Evolutionary conservation across 495 filamentous ascomycete species (phyloP), one percentile per base, ranked within the genome.

Genomic region (Bathelium albidoporum): DNA sequence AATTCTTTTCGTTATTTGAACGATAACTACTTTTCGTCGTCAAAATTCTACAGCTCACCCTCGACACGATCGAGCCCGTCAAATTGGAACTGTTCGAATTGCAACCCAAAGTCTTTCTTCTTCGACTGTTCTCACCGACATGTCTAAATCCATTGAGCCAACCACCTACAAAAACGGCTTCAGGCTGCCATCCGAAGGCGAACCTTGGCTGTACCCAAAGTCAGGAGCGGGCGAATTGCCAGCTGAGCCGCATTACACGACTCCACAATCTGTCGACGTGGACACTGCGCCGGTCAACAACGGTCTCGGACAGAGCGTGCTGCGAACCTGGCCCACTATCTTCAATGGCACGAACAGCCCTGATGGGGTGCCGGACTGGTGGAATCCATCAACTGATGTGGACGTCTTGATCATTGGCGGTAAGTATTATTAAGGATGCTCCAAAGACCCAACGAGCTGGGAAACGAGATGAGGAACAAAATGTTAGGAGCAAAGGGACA

Each of bases 371-470:
- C 71, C 72, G 16, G 63, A 67, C 11, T 73, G 71, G 71, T 70
- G 67, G 67, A 65, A 63, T n/a, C 69, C 69, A 45, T 31, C 61
- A 12, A 66, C 63, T 45, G 61, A 75, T 20, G 73, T 74, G 16
- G 74, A 75, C 58, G 73, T 75, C 28, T 36, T 74, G 20, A 76
- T 76, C 39, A 62, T 58, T 45, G 74, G 73, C 49, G 74, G 74
- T 75, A 64, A 22, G 53, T 61, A 16, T 41, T 41, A 53, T 11
- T 18, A 29, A 5, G 0, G 26, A 49, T 41, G 36, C 36, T 16
- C 7, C 36, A 41, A 41, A 41, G 36, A 41, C 36, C 36, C 36
- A 41, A 41, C 36, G 7, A 7, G 36, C 36, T 41, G 36, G 7
- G 36, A 7, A 41, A 41, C 36, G 36, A 41, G 36, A 41, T 41